Conservation (phyloP, 1,139 yeast genomes). For the Pichia sp. region DNA sequence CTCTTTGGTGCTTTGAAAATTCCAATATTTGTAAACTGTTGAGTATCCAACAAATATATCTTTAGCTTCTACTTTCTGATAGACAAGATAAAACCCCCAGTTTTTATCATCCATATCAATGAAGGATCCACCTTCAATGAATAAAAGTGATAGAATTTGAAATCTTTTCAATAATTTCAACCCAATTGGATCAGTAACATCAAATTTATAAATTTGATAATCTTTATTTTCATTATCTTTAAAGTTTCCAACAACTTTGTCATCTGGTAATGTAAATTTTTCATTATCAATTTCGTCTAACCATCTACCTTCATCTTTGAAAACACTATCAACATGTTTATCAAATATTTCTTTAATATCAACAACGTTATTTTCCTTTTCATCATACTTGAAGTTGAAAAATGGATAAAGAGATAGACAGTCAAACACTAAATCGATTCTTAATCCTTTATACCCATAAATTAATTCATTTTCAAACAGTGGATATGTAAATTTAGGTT, state of each 20-base stretch:
- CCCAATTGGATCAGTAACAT: constrained; percentile 36
- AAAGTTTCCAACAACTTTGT: constrained; percentile 20
- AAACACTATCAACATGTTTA: constrained; percentile 36
- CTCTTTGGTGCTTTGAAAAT: constrained; percentile 37
- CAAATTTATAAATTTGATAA: constrained; percentile 35
- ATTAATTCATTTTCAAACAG: constrained; percentile 86
- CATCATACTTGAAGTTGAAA: constrained; percentile 49
- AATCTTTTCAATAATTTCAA: constrained; percentile 59
- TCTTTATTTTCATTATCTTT: constrained; percentile 30
- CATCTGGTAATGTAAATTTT: constrained; percentile 44
- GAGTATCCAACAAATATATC: constrained; percentile 62
- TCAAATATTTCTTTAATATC: constrained; percentile 48
- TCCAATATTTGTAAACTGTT: constrained; percentile 83
- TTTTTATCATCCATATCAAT: constrained; percentile 68
- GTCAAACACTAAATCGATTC: constrained; percentile 51
- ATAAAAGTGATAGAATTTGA: constrained; percentile 72
- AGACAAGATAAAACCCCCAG: constrained; percentile 61
- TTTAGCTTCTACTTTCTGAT: constrained; percentile 27
- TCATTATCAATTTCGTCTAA: constrained; percentile 48
- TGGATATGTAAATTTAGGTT: constrained; percentile 83
- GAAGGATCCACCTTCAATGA: constrained; percentile 90
- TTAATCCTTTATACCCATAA: constrained; percentile 72
- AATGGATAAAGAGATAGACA: constrained; percentile 48
- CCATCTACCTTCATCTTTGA: constrained; percentile 65
- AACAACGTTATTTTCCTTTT: constrained; percentile 35